Conservation (phyloP, 1,139 yeast species). For the Scheffersomyces stambukii region DNA sequence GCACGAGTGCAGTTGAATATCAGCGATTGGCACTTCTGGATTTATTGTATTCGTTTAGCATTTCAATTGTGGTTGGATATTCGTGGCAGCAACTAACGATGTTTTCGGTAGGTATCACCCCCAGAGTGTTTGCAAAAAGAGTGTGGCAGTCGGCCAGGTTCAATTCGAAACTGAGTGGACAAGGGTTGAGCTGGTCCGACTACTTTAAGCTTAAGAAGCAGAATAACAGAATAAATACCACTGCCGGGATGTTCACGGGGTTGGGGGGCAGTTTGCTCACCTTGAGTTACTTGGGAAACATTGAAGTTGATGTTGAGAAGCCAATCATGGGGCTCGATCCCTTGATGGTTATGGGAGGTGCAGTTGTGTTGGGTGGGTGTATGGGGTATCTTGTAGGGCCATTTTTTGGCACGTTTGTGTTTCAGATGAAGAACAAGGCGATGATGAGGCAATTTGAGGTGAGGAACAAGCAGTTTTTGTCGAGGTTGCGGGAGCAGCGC, state of each 20-base stretch:
- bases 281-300: slow-evolving; percentile 72
- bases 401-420: slow-evolving; percentile 65
- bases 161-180: slow-evolving; percentile 19
- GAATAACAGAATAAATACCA: slow-evolving; percentile 66
- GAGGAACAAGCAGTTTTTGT: slow-evolving; percentile 72
- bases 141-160: slow-evolving; percentile 13
- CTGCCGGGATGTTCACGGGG: slow-evolving; percentile 66
- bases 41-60: too few relatives aligned
- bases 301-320: slow-evolving; percentile 81
- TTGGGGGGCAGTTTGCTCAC: slow-evolving; percentile 65
- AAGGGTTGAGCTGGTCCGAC: slow-evolving; percentile 62
- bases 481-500: slow-evolving; percentile 69
- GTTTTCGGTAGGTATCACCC: slow-evolving; percentile 10
- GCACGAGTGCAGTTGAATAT: too few relatives aligned
- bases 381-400: slow-evolving; percentile 86
- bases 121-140: slow-evolving; percentile 7
- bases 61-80: too few relatives aligned
- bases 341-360: slow-evolving; percentile 67
- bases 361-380: slow-evolving; percentile 64
- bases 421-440: slow-evolving; percentile 51
- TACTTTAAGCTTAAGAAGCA: slow-evolving; percentile 73
- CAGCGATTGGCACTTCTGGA: too few relatives aligned
- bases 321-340: slow-evolving; percentile 85
- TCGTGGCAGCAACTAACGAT: too few relatives aligned
- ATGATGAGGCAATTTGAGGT: slow-evolving; percentile 42